Evolutionary conservation across 257 asterid species (phyloP), one percentile per base, ranked within the genome.

Genomic region (Misopates orontium): DNA sequence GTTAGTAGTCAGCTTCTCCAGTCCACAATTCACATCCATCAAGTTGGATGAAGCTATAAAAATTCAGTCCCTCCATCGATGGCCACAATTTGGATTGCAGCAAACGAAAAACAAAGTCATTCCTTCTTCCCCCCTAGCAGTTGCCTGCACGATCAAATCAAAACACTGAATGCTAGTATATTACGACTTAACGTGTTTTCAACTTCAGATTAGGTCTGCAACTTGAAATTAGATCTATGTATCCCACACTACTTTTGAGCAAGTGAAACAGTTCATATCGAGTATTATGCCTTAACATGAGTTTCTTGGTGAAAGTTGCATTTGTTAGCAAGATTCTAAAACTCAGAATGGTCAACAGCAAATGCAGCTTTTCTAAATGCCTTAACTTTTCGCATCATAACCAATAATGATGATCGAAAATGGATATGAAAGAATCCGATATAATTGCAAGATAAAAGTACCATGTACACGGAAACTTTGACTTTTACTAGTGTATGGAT

Each of bases 71-170:
- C 98, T 92, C 98, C 98, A 92, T 45, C 96, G 85, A 71, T 82
- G 68, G 60, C 96, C 97, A 60, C 97, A 92, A 62, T 77, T 89
- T 0, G 98, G 87, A 67, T 89, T 92, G 93, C 98, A 92, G 89
- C 98, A 92, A 59, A 89, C 97, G 12, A 92, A 92, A 85, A 89
- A 87, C 71, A 92, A 78, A 0, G 97, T 82, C 98, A 89, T 89
- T 18, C 98, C 98, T 81, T 92, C 97, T 82, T 92, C 98, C 50
- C 97, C 97, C 70, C 93, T 75, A 56, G 95, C 88, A 80, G 95
- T 89, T 23, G 97, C 98, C 98, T 92, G 93, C 75, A 71, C 42
- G n/a, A 55, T 28, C 36, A 28, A 7, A n/a, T n/a, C n/a, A n/a
- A n/a, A n/a, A n/a, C n/a, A n/a, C n/a, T n/a, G n/a, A n/a, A n/a